Percentiles rank a stretch among this genome's conserved stretches.
Evolutionary conservation across 2,329 filamentous ascomycete genomes (phyloP).

Genomic region (Hypoxylon sp.): DNA sequence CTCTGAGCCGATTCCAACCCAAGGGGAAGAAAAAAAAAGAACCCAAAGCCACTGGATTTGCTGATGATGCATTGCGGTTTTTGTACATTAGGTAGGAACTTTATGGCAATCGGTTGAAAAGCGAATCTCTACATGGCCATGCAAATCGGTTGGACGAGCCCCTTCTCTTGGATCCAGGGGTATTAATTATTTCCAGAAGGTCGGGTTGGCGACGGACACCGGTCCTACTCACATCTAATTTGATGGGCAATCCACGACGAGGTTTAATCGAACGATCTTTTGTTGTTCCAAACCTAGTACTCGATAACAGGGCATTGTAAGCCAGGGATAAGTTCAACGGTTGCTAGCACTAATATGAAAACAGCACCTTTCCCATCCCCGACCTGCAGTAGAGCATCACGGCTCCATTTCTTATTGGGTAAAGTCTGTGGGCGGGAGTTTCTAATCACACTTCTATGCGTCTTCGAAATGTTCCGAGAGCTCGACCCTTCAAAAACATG

Average conservation of each 20-base stretch:
- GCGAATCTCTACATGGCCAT: conserved; percentile 4
- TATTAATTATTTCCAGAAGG: conserved; percentile 20
- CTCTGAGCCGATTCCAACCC: not conserved
- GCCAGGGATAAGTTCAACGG: conserved; percentile 24
- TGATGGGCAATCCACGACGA: conserved; percentile 22
- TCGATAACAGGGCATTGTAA: conserved; percentile 8
- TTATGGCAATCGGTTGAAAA: conserved; percentile 8
- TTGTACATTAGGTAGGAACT: too few species aligned
- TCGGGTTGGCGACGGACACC: conserved; percentile 12
- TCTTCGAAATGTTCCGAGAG: conserved; percentile 43
- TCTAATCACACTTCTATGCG: conserved; percentile 41
- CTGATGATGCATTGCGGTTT: conserved; percentile 1
- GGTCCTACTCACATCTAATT: conserved; percentile 12
- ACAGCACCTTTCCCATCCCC: conserved; percentile 15
- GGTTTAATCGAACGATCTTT: conserved; percentile 34
- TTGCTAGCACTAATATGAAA: conserved; percentile 30
- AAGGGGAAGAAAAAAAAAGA: not conserved
- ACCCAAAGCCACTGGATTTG: conserved; percentile 8
- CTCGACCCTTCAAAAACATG: conserved; percentile 4
- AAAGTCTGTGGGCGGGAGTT: conserved; percentile 21
- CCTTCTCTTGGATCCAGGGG: conserved; percentile 17
- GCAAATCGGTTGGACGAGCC: conserved; percentile 21
- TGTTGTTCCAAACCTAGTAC: conserved; percentile 8
- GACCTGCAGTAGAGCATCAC: conserved; percentile 13
- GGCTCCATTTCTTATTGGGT: conserved; percentile 18